Conservation (phyloP, 2,329 filamentous ascomycete species). For the Aureobasidium lini region DNA sequence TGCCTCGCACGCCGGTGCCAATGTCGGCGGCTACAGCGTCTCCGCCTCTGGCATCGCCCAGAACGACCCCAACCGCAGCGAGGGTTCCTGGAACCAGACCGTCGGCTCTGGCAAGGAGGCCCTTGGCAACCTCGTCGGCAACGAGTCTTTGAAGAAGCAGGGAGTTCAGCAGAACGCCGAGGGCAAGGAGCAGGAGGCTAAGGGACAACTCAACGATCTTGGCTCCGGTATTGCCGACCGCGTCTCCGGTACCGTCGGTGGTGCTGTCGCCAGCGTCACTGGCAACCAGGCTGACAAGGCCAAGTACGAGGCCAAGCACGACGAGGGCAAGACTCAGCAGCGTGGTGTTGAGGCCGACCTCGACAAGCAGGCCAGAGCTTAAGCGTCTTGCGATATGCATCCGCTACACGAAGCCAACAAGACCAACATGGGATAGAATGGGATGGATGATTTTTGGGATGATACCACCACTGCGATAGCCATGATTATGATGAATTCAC, state of each 20-base stretch:
- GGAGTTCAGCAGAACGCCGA: slow-evolving; percentile 72
- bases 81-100: slow-evolving; percentile 81
- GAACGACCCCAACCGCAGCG: slow-evolving; percentile 63
- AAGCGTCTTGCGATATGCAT: neutral
- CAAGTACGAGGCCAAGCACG: slow-evolving; percentile 63
- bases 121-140: slow-evolving; percentile 66
- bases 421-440: neutral
- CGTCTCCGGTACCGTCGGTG: slow-evolving; percentile 61
- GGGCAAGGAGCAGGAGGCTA: slow-evolving; percentile 74
- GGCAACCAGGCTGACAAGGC: slow-evolving; percentile 61
- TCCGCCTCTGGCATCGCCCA: slow-evolving; percentile 62
- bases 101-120: slow-evolving; percentile 79
- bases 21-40: slow-evolving; percentile 64
- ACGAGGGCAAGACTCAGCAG: slow-evolving; percentile 76
- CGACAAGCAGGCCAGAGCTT: slow-evolving; percentile 53
- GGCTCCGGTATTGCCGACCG: slow-evolving; percentile 51
- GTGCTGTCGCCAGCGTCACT: slow-evolving; percentile 62
- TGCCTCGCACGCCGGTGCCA: slow-evolving; percentile 66
- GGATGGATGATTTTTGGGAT: slow-evolving; percentile 1
- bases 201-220: slow-evolving; percentile 71
- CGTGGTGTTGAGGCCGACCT: slow-evolving; percentile 76
- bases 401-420: neutral
- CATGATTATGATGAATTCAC: slow-evolving; percentile 1
- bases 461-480: slow-evolving; percentile 5
- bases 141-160: slow-evolving; percentile 63